A percentile compares a stretch with the other conserved stretches of the same genome.
Evolutionary conservation across 1,284 basidiomycete genomes (phyloP).

Genomic region (Austropuccinia psidii): DNA sequence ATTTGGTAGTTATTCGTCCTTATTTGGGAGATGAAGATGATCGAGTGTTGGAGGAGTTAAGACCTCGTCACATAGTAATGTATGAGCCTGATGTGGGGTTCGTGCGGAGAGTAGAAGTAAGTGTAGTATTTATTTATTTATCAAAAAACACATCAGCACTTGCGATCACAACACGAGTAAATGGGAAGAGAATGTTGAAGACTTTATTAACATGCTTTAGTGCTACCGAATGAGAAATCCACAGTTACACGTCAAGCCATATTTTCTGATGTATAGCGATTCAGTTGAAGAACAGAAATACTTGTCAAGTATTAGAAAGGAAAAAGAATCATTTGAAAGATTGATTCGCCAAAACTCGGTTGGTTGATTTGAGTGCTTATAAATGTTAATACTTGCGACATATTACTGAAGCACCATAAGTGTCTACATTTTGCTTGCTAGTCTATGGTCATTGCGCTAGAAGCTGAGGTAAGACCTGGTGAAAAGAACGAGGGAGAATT

Average conservation of each 20-base stretch:
- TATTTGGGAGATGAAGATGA: slow-evolving; percentile 93
- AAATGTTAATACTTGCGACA: no score
- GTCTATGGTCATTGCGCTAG: slow-evolving; percentile 84
- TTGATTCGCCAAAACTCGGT: slow-evolving; percentile 87
- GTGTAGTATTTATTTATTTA: slow-evolving; percentile 38
- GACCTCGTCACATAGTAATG: slow-evolving; percentile 87
- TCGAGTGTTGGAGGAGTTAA: slow-evolving; percentile 72
- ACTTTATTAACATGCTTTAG: slow-evolving; percentile 51
- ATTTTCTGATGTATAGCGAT: slow-evolving; percentile 86
- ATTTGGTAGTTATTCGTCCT: slow-evolving; percentile 74
- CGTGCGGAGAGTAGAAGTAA: slow-evolving; percentile 79
- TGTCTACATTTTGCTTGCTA: not conserved
- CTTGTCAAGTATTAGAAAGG: slow-evolving; percentile 73
- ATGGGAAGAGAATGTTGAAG: not conserved
- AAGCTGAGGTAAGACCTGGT: slow-evolving; percentile 60
- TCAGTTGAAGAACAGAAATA: slow-evolving; percentile 95
- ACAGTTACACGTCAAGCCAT: slow-evolving; percentile 75
- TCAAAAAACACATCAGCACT: no score
- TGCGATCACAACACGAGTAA: not conserved
- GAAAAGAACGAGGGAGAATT: slow-evolving; percentile 51
- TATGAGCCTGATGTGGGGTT: slow-evolving; percentile 92
- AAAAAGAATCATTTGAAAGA: slow-evolving; percentile 90
- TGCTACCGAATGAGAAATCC: slow-evolving; percentile 74
- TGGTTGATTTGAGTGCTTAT: slow-evolving; percentile 46
- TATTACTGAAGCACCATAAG: no score